Percentiles rank a stretch among this genome's conserved stretches.
These are phyloP conservation scores for Cryptococcus hybrid DNA, from an alignment of 1,284 basidiomycete genomes.

Conservation along the genomic window DNA sequence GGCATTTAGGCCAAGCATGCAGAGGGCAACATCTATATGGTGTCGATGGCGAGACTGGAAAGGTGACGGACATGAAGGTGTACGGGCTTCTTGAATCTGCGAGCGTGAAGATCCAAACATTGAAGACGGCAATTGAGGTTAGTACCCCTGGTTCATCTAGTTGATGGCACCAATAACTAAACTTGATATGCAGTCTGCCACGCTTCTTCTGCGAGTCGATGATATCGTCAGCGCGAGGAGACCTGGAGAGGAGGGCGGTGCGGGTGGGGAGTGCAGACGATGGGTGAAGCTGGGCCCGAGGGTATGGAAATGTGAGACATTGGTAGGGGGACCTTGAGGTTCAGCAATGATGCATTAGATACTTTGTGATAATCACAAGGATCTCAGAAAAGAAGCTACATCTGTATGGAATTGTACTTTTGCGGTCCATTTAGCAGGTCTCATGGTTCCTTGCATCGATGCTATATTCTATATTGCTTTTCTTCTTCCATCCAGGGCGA, in stretches of 20 bases:
- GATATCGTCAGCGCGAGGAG: constrained; percentile 84
- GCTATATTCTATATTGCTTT: too few relatives aligned
- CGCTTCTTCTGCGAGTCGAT: constrained; percentile 88
- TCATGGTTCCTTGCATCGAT: too few relatives aligned
- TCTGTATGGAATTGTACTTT: too few relatives aligned
- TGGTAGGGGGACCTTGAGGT: too few relatives aligned
- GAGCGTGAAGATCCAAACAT: constrained; percentile 95
- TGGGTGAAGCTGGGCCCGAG: constrained; percentile 41
- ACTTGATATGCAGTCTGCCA: constrained; percentile 61
- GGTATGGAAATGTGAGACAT: constrained; percentile 21
- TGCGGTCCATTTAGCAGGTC: too few relatives aligned
- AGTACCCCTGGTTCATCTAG: constrained; percentile 7
- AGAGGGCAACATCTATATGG: constrained; percentile 84
- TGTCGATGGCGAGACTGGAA: constrained; percentile 92
- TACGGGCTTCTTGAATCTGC: constrained; percentile 95
- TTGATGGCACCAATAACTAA: not conserved
- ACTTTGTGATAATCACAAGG: too few relatives aligned
- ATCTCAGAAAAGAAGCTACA: too few relatives aligned
- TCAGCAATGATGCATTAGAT: too few relatives aligned
- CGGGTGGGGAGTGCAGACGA: constrained; percentile 46
- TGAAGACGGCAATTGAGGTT: constrained; percentile 96
- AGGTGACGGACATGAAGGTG: constrained; percentile 91
- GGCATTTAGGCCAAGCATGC: constrained; percentile 81
- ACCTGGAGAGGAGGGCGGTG: constrained; percentile 40
- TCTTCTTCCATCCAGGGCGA: too few relatives aligned